These are phyloP conservation scores for Kalaharituber pfeilii DNA, from an alignment of 2,329 filamentous ascomycete species.

Conservation along the genomic window DNA sequence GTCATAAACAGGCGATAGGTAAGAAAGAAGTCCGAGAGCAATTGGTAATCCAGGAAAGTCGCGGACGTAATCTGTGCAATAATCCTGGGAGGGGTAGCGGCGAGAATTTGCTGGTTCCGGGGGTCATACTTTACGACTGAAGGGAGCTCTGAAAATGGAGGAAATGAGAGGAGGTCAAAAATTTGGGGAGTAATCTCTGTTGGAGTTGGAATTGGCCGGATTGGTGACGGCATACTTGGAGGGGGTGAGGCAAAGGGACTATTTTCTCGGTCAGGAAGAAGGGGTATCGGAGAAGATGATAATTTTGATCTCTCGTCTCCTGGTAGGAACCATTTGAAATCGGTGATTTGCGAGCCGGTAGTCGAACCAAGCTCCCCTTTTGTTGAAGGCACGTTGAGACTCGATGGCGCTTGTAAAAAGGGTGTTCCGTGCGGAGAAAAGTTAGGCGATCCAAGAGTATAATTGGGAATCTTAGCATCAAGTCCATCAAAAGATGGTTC, in stretches of 20 bases:
- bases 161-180: conserved; percentile 64
- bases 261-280: conserved; percentile 28
- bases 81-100: conserved; percentile 75
- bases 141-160: conserved; percentile 60
- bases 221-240: conserved; percentile 31
- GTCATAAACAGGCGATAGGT: conserved; percentile 82
- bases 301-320: not conserved
- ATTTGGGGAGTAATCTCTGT: conserved; percentile 51
- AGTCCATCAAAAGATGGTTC: conserved; percentile 19
- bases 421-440: conserved; percentile 24
- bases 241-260: conserved; percentile 29
- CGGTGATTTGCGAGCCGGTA: conserved; percentile 20
- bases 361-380: conserved; percentile 19
- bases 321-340: conserved; percentile 14
- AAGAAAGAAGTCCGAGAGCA: conserved; percentile 93
- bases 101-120: conserved; percentile 55
- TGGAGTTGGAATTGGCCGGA: conserved; percentile 26
- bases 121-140: conserved; percentile 67
- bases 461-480: conserved; percentile 23
- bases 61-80: conserved; percentile 95
- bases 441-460: conserved; percentile 22
- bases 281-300: conserved; percentile 12
- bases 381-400: conserved; percentile 15
- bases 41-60: conserved; percentile 86
- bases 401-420: conserved; percentile 21